Conservation (phyloP, 2,329 filamentous ascomycete genomes). For the Boeremia lycopersici region DNA sequence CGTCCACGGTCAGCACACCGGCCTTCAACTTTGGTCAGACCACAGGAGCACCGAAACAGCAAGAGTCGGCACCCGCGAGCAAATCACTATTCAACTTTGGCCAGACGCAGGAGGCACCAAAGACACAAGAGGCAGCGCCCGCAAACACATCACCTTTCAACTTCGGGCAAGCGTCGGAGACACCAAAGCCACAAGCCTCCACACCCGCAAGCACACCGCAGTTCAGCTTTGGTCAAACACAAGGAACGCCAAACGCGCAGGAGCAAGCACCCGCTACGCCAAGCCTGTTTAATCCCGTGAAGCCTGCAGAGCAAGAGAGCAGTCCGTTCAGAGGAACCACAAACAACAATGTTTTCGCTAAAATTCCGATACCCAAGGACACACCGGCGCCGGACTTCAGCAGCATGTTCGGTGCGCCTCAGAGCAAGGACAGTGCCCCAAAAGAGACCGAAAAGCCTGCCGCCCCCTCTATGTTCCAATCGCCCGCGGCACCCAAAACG, state of each 20-base stretch:
- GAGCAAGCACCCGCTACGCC: conserved; percentile 17
- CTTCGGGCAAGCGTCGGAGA: neutral
- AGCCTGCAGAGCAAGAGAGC: too few relatives aligned
- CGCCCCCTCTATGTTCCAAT: conserved; percentile 13
- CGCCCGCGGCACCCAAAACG: conserved; percentile 21
- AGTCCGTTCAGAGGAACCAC: too few relatives aligned
- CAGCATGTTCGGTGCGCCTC: conserved; percentile 22
- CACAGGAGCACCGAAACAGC: neutral
- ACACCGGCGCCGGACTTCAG: conserved; percentile 13
- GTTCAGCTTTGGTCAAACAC: conserved; percentile 16
- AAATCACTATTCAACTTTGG: conserved; percentile 14
- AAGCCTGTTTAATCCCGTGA: conserved; percentile 22
- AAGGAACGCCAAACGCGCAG: conserved; percentile 19
- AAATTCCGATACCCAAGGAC: conserved; percentile 21
- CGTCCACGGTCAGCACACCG: conserved; percentile 12
- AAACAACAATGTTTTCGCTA: conserved; percentile 24
- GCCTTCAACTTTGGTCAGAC: conserved; percentile 9
- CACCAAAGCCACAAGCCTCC: neutral
- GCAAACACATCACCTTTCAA: conserved; percentile 15
- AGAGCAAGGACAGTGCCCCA: conserved; percentile 18
- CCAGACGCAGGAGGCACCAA: conserved; percentile 8
- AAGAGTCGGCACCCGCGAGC: neutral
- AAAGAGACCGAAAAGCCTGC: conserved; percentile 9
- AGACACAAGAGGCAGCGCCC: conserved; percentile 18
- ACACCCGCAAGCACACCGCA: conserved; percentile 7